A percentile compares a stretch with the other conserved stretches of the same genome.
Conservation (phyloP, 148 eudicot genomes). For the Heliamphora exappendiculata region DNA sequence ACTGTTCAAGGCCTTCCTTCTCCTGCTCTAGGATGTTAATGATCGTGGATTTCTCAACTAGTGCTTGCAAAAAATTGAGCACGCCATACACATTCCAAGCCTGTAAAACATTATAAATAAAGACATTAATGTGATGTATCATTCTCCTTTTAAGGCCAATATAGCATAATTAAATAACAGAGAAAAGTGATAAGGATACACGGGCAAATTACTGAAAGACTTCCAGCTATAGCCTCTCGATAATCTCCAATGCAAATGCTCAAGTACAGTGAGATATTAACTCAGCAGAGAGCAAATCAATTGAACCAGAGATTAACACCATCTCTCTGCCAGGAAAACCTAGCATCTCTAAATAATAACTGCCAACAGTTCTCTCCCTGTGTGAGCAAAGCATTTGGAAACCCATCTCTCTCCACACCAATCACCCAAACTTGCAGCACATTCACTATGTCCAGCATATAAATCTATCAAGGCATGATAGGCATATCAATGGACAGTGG, state of each 20-base stretch:
- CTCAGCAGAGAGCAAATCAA: background rate
- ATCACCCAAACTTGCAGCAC: constrained; percentile 1
- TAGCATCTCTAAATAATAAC: background rate
- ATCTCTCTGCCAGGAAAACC: background rate
- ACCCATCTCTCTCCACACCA: background rate
- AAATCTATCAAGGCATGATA: background rate
- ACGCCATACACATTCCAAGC: constrained; percentile 99
- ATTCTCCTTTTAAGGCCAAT: background rate
- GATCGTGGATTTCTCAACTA: constrained; percentile 83
- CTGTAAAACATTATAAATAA: constrained; percentile 25
- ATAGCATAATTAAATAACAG: background rate
- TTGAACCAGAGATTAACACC: background rate
- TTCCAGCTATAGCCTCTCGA: background rate
- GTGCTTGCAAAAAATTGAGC: constrained; percentile 93
- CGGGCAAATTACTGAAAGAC: too few species aligned
- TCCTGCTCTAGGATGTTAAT: constrained; percentile 76
- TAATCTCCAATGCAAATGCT: background rate
- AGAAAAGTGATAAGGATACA: background rate
- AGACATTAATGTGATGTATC: background rate
- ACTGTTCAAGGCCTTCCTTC: constrained; percentile 87
- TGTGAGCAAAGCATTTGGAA: background rate
- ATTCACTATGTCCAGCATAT: background rate
- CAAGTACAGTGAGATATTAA: background rate
- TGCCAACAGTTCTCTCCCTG: background rate
- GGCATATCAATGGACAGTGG: background rate